Conservation (phyloP, 495 filamentous ascomycete genomes). For the Neurospora africana region DNA sequence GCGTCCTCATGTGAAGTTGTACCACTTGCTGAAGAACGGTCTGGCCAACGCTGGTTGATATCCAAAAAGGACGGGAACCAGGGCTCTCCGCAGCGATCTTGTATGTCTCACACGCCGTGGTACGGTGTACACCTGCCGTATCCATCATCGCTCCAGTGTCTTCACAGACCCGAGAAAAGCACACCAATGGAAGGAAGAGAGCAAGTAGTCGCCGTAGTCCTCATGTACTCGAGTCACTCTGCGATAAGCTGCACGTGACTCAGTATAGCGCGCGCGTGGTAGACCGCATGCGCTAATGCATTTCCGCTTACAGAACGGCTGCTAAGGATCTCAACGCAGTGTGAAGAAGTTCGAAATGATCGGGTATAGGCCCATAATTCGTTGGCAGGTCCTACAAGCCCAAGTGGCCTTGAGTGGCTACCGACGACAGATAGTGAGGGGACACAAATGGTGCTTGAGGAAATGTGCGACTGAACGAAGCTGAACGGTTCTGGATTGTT, state of each 20-base stretch:
- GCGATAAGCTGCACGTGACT: background rate
- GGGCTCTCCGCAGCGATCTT: background rate
- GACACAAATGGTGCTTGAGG: background rate
- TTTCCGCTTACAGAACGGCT: background rate
- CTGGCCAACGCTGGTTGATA: background rate
- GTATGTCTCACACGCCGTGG: background rate
- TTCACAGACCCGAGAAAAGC: background rate
- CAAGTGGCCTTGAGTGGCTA: background rate
- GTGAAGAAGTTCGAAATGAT: background rate
- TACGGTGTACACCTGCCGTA: background rate
- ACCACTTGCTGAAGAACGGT: background rate
- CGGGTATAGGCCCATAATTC: background rate
- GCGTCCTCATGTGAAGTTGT: background rate
- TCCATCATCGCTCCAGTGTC: background rate
- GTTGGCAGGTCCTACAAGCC: background rate
- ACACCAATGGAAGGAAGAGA: background rate
- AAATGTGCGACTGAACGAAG: background rate
- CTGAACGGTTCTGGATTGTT: background rate
- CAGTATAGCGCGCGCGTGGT: background rate
- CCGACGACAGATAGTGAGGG: background rate
- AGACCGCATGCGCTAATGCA: background rate
- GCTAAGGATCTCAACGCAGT: background rate
- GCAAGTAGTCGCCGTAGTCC: background rate
- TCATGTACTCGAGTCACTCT: background rate
- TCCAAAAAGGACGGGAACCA: background rate